Base-by-base conservation (phyloP, 2,329 filamentous ascomycete genomes). In the Diaporthe citrichinensis region DNA sequence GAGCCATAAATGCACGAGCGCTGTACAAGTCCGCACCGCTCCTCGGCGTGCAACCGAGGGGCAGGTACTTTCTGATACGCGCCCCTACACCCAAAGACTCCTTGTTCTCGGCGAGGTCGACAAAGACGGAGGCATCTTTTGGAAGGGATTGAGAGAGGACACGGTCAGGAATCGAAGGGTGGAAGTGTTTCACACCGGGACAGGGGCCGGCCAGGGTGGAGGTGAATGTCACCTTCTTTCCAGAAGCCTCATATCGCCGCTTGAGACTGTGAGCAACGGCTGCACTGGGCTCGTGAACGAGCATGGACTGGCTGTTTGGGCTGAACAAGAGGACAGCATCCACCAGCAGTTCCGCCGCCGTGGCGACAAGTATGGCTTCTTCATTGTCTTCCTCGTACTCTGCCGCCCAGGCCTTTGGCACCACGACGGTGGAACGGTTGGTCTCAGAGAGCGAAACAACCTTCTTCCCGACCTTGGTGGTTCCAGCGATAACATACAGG, bases 1-100 rank as follows among this genome's bases (percentile, higher is more conserved):
- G 44, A 25, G 62, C 62, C 62, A 68, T 44, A 39, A 68, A 68
- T 17, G 62, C 62, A n/a, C 62, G 62, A 36, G 62, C 44, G 46
- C 62, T 68, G 62, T 68, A 68, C 12, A 68, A 53, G 12, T 68
- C 62, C 41, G 46, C 62, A 10, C 62, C 28, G 31, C 44, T 53
- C 62, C 46, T 68, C 1, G 62, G 1, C 5, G 31, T 51, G 44
- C 62, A 68, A 25, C 62, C 62, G 44, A 68, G 62, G 23, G 62
- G 62, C 44, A 68, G 62, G 31, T 53, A 53, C 46, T 68, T 68
- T n/a, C 17, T 68, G 28, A 51, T 36, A 68, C 62, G 62, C 31
- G 62, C 62, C 10, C 62, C 62, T 17, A 68, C 23, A 5, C 20
- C 62, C 62, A 68, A 53, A 25, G 62, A 51, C 46, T 51, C 62